These are phyloP conservation scores for Aspergillus haitiensis DNA, from an alignment of 495 filamentous ascomycete genomes.

Conservation along the genomic window DNA sequence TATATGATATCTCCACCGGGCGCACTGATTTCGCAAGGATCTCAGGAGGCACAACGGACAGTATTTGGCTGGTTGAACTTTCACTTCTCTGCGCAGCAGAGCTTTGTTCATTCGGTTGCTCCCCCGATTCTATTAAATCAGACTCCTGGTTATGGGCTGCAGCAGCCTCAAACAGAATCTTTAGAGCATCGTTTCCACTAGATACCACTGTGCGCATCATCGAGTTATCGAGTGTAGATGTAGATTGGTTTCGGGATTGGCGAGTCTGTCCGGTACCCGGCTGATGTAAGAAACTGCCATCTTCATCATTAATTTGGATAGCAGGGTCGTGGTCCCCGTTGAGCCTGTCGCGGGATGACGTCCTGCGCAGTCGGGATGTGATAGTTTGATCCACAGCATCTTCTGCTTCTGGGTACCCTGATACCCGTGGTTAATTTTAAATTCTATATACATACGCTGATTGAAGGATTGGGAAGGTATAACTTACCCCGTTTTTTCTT, in stretches of 20 bases:
- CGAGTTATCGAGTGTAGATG: constrained; percentile 40
- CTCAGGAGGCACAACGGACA: constrained; percentile 20
- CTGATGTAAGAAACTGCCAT: constrained; percentile 3
- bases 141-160: constrained; percentile 39
- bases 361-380: constrained; percentile 3
- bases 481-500: constrained; percentile 38
- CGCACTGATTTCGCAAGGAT: constrained; percentile 22
- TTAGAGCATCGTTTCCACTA: constrained; percentile 54
- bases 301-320: background rate
- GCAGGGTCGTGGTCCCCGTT: background rate
- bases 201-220: constrained; percentile 53
- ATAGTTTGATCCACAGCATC: background rate
- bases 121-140: constrained; percentile 20
- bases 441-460: background rate
- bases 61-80: constrained; percentile 17
- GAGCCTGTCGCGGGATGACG: background rate
- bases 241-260: constrained; percentile 30
- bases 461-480: background rate
- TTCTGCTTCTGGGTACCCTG: constrained; percentile 14
- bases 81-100: constrained; percentile 19
- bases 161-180: constrained; percentile 55
- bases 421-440: background rate
- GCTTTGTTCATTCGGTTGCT: constrained; percentile 18
- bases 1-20: constrained; percentile 36
- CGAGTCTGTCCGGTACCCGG: constrained; percentile 6